These are phyloP conservation scores for Thermothielavioides terrestris DNA, from an alignment of 495 filamentous ascomycete species.

Conservation along the genomic window DNA sequence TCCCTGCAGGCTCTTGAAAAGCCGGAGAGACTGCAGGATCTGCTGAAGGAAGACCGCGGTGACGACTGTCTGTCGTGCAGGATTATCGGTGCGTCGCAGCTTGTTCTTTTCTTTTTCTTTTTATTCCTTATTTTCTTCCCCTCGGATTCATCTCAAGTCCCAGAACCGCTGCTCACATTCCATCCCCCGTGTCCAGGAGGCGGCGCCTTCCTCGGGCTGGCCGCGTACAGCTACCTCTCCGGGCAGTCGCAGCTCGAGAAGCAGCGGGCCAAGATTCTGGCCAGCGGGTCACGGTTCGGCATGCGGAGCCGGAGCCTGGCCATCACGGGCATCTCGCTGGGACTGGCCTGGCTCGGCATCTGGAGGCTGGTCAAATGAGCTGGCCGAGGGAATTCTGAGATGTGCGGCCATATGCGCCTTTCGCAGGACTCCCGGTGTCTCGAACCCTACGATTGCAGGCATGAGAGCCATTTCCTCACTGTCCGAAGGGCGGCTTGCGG, in stretches of 20 bases:
- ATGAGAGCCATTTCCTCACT: no score
- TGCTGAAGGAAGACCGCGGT: constrained; percentile 53
- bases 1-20: constrained; percentile 36
- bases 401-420: no score
- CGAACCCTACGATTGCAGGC: neutral
- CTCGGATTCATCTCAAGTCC: neutral
- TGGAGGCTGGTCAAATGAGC: constrained; percentile 33
- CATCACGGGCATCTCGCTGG: constrained; percentile 61
- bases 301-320: constrained; percentile 63
- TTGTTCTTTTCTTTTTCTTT: neutral
- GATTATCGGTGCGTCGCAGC: constrained; percentile 47
- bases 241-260: constrained; percentile 66
- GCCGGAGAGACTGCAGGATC: constrained; percentile 43
- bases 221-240: constrained; percentile 75
- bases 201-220: constrained; percentile 80
- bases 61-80: constrained; percentile 64
- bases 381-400: neutral
- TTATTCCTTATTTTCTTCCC: neutral
- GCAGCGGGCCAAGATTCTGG: constrained; percentile 59
- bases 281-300: constrained; percentile 64
- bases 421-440: neutral
- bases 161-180: neutral
- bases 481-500: no score
- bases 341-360: constrained; percentile 59
- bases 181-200: constrained; percentile 47